These are phyloP conservation scores for Chlamydomonas incerta DNA, from an alignment of 139 green algal genomes.

Conservation along the genomic window DNA sequence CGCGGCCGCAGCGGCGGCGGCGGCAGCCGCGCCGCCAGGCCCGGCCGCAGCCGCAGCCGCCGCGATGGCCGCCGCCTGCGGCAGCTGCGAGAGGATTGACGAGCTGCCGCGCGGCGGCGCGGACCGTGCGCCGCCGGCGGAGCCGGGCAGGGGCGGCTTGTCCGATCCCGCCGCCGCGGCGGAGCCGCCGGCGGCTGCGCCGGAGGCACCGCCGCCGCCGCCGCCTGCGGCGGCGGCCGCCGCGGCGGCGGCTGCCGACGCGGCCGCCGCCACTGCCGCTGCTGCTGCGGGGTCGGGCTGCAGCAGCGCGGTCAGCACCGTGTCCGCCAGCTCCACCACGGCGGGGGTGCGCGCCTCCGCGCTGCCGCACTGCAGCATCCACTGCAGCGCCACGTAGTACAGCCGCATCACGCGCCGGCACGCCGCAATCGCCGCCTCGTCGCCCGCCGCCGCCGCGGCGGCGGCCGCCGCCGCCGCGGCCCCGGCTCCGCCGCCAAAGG, in stretches of 20 bases:
- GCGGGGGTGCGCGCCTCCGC: background rate
- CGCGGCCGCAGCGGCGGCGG: no score
- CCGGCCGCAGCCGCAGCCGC: background rate
- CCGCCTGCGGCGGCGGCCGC: background rate
- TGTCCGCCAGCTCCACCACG: constrained; percentile 43
- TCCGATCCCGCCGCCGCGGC: background rate
- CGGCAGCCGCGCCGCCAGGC: background rate
- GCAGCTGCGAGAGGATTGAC: background rate
- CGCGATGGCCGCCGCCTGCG: background rate
- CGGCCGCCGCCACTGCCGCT: background rate
- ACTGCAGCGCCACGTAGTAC: constrained; percentile 45
- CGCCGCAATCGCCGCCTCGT: background rate
- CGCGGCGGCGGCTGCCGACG: background rate
- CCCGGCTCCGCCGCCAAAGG: no score
- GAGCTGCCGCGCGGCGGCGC: background rate
- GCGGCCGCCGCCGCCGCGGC: background rate
- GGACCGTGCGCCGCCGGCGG: no score
- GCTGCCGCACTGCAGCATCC: constrained; percentile 44
- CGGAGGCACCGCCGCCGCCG: background rate
- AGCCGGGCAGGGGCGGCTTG: background rate
- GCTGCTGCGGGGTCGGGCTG: constrained; percentile 1
- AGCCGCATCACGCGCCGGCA: constrained; percentile 37
- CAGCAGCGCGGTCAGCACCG: constrained; percentile 27
- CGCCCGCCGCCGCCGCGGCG: background rate
- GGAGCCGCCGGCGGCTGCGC: background rate